Conservation (phyloP, 805 yeast species). For the Candida methanosorbosa region DNA sequence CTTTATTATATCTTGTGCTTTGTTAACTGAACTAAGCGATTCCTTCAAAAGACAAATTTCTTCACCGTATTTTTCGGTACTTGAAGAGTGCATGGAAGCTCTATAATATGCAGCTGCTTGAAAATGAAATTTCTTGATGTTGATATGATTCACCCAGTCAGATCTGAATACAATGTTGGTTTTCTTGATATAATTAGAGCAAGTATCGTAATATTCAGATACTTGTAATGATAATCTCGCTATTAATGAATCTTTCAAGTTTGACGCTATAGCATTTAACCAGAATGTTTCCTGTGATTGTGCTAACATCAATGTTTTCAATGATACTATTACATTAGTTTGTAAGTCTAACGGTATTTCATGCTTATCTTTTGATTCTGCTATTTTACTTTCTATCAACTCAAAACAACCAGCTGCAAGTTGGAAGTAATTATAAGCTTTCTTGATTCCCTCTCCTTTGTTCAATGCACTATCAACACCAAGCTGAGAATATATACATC, state of each 20-base stretch:
- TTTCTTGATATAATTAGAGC: constrained; percentile 33
- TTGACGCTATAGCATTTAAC: constrained; percentile 52
- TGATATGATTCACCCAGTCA: constrained; percentile 59
- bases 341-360: constrained; percentile 38
- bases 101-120: constrained; percentile 64
- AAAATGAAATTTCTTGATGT: constrained; percentile 57
- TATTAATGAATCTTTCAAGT: constrained; percentile 49
- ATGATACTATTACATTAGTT: constrained; percentile 36
- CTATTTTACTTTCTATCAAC: constrained; percentile 17
- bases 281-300: constrained; percentile 87
- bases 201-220: constrained; percentile 42
- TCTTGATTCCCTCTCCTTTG: constrained; percentile 48
- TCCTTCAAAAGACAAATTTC: constrained; percentile 51
- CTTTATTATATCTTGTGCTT: constrained; percentile 33
- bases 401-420: constrained; percentile 62
- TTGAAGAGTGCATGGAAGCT: constrained; percentile 40
- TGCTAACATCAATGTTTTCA: constrained; percentile 53
- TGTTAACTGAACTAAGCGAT: constrained; percentile 30
- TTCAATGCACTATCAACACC: constrained; percentile 39
- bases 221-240: constrained; percentile 61
- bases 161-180: constrained; percentile 26
- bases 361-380: constrained; percentile 9
- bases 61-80: constrained; percentile 52
- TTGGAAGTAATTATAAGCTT: constrained; percentile 59
- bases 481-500: constrained; percentile 48